These are phyloP conservation scores for Salicornia ramosissima DNA, from an alignment of 148 eudicot genomes.

Conservation along the genomic window DNA sequence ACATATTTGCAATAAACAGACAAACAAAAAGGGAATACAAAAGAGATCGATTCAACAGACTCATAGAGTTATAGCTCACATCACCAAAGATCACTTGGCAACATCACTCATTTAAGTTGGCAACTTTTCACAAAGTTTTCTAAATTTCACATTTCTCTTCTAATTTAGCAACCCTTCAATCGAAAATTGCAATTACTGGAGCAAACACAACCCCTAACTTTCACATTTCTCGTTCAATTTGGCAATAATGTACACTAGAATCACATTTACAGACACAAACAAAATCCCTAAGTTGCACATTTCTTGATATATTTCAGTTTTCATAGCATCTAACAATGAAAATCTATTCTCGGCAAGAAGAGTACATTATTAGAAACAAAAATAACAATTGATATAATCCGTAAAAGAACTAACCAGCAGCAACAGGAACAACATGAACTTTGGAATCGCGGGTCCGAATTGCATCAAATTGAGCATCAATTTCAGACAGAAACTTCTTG, in stretches of 20 bases:
- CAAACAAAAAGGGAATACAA: no score
- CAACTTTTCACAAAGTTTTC: not conserved
- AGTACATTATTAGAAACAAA: conserved; percentile 11
- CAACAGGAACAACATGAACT: conserved; percentile 79
- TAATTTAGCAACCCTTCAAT: not conserved
- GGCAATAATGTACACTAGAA: not conserved
- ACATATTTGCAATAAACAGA: no score
- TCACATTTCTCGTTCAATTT: not conserved
- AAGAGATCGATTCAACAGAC: not conserved
- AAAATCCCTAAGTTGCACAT: not conserved
- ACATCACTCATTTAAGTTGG: not conserved
- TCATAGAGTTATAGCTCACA: not conserved
- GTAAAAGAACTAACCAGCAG: conserved; percentile 50
- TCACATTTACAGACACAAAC: not conserved
- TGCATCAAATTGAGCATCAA: conserved; percentile 54
- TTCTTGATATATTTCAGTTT: not conserved
- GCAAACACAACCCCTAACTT: conserved; percentile 1
- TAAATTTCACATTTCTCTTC: no score
- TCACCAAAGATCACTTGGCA: not conserved
- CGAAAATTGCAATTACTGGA: not conserved
- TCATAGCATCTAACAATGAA: not conserved
- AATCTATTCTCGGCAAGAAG: no score
- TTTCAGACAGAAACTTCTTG: conserved; percentile 51
- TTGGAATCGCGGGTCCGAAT: conserved; percentile 48
- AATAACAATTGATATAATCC: not conserved